Percentiles rank a stretch among this genome's conserved stretches.
phyloP scores from a whole-genome alignment of 129 eudicot genomes.

The Lactuca saligna region DNA sequence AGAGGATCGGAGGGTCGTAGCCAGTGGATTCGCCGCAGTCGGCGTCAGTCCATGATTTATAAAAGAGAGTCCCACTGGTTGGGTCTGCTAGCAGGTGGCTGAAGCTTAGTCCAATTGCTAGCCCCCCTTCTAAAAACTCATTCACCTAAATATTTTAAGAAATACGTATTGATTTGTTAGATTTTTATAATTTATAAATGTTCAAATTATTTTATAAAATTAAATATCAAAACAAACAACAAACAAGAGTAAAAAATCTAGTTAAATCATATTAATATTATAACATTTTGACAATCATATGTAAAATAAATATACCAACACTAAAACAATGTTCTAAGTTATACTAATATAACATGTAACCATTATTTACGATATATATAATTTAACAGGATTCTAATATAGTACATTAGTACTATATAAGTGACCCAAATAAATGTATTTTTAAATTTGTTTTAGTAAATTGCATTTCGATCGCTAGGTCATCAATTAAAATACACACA shows the following conservation, averaged over 20 bases:
- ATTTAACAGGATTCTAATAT: not conserved
- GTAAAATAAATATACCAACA: not conserved
- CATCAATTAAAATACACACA: no score
- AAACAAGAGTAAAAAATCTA: not conserved
- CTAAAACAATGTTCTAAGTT: no score
- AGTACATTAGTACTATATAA: no score
- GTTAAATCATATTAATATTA: no score
- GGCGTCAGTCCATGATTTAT: slow-evolving; percentile 60
- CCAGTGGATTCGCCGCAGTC: slow-evolving; percentile 38
- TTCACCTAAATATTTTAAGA: slow-evolving; percentile 32
- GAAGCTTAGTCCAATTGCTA: slow-evolving; percentile 63
- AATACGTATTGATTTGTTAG: not conserved
- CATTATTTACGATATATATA: no score
- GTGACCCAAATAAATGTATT: no score
- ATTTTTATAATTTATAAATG: no score
- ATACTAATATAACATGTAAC: not conserved
- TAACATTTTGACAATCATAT: no score
- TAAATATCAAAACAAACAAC: no score
- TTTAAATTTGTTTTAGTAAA: no score
- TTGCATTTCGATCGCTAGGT: no score
- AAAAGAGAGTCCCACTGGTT: slow-evolving; percentile 42
- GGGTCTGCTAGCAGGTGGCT: slow-evolving; percentile 63
- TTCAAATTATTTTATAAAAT: no score
- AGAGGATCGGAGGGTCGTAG: slow-evolving; percentile 39
- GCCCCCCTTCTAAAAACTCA: slow-evolving; percentile 59